Conservation (phyloP, 441 rosid genomes). For the Corymbia citriodora region DNA sequence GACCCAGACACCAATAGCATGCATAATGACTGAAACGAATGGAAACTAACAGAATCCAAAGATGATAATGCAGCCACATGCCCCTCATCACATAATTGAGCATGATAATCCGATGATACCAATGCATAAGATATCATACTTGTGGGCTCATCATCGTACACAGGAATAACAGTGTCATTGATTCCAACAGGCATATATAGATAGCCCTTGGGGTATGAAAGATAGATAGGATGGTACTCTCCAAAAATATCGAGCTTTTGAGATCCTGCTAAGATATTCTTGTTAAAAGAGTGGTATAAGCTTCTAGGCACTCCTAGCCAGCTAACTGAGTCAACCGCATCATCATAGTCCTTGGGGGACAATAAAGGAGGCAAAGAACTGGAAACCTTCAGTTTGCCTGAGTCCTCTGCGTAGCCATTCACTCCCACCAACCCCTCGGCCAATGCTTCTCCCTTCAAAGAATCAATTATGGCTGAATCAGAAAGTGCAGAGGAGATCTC, state of each 20-base stretch:
- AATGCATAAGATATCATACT: conserved; percentile 87
- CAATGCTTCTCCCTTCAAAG: conserved; percentile 25
- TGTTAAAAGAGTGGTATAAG: background rate
- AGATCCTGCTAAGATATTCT: conserved; percentile 39
- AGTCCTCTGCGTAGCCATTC: conserved; percentile 35
- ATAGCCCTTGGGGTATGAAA: conserved; percentile 50
- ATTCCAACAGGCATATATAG: conserved; percentile 55
- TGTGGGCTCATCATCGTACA: conserved; percentile 95
- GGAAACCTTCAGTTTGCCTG: conserved; percentile 30
- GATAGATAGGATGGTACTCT: conserved; percentile 64
- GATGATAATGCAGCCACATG: conserved; percentile 36
- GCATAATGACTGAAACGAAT: conserved; percentile 37
- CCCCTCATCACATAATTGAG: conserved; percentile 51
- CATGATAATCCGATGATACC: conserved; percentile 59
- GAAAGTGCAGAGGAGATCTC: conserved; percentile 29
- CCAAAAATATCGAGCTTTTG: conserved; percentile 68
- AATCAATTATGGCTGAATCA: conserved; percentile 46
- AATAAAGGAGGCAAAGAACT: background rate
- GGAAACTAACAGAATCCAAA: conserved; percentile 32
- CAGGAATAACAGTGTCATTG: conserved; percentile 78
- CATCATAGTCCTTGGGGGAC: background rate
- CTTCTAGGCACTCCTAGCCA: background rate
- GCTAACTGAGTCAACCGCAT: background rate
- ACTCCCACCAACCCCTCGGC: conserved; percentile 33
- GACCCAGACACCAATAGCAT: conserved; percentile 50